Evolutionary conservation across 345 rosid species (phyloP), one percentile per base, ranked within the genome.

Genomic region (Gossypium ekmanianum): DNA sequence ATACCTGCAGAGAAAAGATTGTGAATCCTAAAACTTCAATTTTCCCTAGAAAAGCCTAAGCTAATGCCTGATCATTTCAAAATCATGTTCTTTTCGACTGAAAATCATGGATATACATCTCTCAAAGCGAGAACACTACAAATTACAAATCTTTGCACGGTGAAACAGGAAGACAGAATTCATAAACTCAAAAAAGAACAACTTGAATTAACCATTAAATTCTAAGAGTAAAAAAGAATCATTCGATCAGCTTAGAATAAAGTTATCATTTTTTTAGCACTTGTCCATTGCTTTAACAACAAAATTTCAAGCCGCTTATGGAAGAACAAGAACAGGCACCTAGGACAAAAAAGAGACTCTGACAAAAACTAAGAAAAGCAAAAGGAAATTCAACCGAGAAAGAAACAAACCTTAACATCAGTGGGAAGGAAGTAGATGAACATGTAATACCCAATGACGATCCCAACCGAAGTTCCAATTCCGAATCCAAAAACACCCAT

Each of bases 401-500:
- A 13, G 29, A 72, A 75, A 57, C 80, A 74, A 69, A 89, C 98
- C 95, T 94, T 83, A 54, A 91, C 92, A 82, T 87, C 87, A 77
- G 89, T 81, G 10, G 98, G 86, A 77, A 86, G 94, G 71, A 68
- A 68, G 87, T 82, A 88, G 81, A 94, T 84, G 84, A 94, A 94
- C 90, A 92, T 63, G 84, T 79, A 91, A 82, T 92, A 92, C 39
- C 98, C 98, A 61, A 88, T 78, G 55, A 86, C 75, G 67, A 91
- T 56, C 43, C 97, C 98, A 58, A 88, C 63, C 20, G 93, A 88
- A 70, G 94, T 90, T 74, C 97, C 98, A 56, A 92, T 61, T 20
- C 97, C 97, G 50, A 92, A 91, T 61, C 98, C 97, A 71, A 75
- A 69, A 67, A 85, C 74, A 52, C 94, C 92, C 78, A 91, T 74